Base-by-base conservation (phyloP, 768 basidiomycete species). In the Lactarius pseudohatsudake region DNA sequence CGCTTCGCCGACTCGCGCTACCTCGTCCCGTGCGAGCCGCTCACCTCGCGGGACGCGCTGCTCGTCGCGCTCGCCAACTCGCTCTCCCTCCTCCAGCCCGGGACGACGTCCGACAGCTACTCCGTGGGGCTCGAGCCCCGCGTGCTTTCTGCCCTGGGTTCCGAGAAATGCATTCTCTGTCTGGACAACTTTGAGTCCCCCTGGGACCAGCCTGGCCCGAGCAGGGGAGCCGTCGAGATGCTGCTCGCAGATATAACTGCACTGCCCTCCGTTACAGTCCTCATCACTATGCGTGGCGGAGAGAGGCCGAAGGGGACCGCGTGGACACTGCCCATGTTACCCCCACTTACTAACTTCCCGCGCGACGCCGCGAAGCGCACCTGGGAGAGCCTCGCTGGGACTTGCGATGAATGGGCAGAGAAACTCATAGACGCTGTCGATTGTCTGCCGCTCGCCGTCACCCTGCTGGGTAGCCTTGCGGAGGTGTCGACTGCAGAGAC, bases 121-220 rank as follows among this genome's bases (percentile, higher is more conserved):
- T 20, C 45, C 28, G 64, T 40, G 13, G 58, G 57, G 13, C 45
- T 65, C 32, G 67, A 68, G 18, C 40, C 50, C 38, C 64, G 53
- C 9, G 56, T 68, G 18, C 26, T 61, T 13, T 66, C 67, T 0
- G 54, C 32, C 18, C 34, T 68, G 8, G 66, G 72, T 11, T 69
- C 66, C n/a, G 69, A 71, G 4, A 74, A 72, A 8, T 67, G 75
- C 9, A 55, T 80, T 28, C 38, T 81, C 26, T 64, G 80, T 28
- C 70, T 81, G 10, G 79, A 81, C 62, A 78, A 80, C 61, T 79
- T 81, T 61, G 80, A 81, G 71, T 78, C 79, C 6, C 73, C 77
- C 4, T 79, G 78, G 79, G 73, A 77, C 64, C 69, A 71, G 53
- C 65, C 62, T 9, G 64, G 53, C 20, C 30, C 61, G 8, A 20